A percentile compares a stretch with the other conserved stretches of the same genome.
Evolutionary conservation across 257 asterid species (phyloP).

Genomic region (Salvia miltiorrhiza): DNA sequence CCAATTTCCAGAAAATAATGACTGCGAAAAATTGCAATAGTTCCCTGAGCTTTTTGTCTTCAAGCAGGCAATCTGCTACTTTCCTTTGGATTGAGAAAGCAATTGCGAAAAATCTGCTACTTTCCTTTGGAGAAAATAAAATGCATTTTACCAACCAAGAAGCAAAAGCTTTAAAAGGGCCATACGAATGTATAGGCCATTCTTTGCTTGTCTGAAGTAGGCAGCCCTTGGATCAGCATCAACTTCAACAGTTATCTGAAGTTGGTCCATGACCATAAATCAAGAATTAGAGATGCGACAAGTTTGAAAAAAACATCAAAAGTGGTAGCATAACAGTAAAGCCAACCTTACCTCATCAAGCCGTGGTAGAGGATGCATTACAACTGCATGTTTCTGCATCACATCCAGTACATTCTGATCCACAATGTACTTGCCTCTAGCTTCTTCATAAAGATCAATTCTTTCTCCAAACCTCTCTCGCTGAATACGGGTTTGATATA

Average conservation of each 20-base stretch:
- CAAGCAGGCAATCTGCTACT: background rate
- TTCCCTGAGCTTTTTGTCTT: background rate
- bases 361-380: constrained; percentile 95
- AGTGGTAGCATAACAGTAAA: background rate
- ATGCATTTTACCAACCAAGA: constrained; percentile 60
- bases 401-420: constrained; percentile 47
- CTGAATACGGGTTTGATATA: constrained; percentile 84
- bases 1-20: background rate
- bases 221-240: constrained; percentile 83
- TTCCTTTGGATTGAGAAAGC: no score
- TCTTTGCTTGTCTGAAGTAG: constrained; percentile 82
- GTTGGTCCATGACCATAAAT: background rate
- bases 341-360: constrained; percentile 70
- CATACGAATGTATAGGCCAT: constrained; percentile 82
- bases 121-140: background rate
- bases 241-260: constrained; percentile 74
- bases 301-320: background rate
- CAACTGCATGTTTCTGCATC: constrained; percentile 88
- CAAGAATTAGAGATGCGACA: background rate
- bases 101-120: background rate
- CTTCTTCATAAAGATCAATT: constrained; percentile 71
- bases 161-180: constrained; percentile 85
- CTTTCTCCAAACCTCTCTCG: constrained; percentile 82
- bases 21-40: background rate
- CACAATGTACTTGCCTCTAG: constrained; percentile 86